These are phyloP conservation scores for Fusarium xyrophilum DNA, from an alignment of 2,329 filamentous ascomycete species.

Conservation along the genomic window DNA sequence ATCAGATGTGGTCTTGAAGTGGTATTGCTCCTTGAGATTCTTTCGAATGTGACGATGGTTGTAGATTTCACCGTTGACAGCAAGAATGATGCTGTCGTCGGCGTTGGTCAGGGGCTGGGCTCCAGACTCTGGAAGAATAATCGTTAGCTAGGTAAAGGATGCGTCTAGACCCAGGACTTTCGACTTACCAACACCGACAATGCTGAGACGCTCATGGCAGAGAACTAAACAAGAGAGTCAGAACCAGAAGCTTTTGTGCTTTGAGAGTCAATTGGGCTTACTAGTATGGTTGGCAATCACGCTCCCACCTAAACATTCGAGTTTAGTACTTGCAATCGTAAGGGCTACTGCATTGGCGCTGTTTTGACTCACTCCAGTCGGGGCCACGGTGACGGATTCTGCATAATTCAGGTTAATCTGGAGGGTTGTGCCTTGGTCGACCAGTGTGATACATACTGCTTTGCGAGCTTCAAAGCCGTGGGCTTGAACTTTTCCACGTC, in stretches of 20 bases:
- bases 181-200: slow-evolving; percentile 88
- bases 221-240: slow-evolving; percentile 68
- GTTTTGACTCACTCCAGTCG: slow-evolving; percentile 85
- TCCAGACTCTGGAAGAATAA: slow-evolving; percentile 73
- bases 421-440: neutral
- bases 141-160: slow-evolving; percentile 25
- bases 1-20: slow-evolving; percentile 98
- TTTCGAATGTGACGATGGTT: slow-evolving; percentile 97
- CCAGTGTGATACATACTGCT: slow-evolving; percentile 70
- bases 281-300: slow-evolving; percentile 90
- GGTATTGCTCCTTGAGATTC: slow-evolving; percentile 79
- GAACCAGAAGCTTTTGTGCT: neutral
- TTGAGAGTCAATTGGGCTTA: slow-evolving; percentile 54
- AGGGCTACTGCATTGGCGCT: neutral
- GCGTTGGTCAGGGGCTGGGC: slow-evolving; percentile 95
- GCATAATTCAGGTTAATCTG: slow-evolving; percentile 33
- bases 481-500: slow-evolving; percentile 98
- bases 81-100: slow-evolving; percentile 85
- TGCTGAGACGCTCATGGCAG: slow-evolving; percentile 95
- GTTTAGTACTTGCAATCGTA: slow-evolving; percentile 41
- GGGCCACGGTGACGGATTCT: slow-evolving; percentile 95
- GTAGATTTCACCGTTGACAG: slow-evolving; percentile 99
- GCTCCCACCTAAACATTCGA: slow-evolving; percentile 73
- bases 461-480: slow-evolving; percentile 88
- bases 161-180: slow-evolving; percentile 12